These are phyloP conservation scores for Pythium vanterpoolii DNA, from an alignment of 352 stramenopile genomes.

Conservation along the genomic window DNA sequence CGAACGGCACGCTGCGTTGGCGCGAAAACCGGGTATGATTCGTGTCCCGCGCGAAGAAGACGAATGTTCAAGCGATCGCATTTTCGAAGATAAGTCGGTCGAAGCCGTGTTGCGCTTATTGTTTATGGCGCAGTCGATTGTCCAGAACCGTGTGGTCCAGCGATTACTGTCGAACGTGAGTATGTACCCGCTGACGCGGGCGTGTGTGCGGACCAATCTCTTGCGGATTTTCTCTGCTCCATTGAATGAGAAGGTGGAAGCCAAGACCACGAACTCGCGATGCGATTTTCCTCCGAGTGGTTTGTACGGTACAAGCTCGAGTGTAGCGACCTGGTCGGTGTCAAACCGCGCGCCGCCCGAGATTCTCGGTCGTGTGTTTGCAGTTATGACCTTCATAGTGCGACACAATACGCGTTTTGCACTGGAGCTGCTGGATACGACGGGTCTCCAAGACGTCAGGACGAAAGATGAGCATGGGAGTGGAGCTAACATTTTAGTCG, in stretches of 20 bases:
- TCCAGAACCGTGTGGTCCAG: constrained; percentile 82
- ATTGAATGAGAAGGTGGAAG: constrained; percentile 9
- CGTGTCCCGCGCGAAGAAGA: constrained; percentile 74
- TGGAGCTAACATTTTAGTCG: constrained; percentile 53
- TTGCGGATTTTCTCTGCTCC: constrained; percentile 42
- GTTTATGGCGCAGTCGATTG: constrained; percentile 77
- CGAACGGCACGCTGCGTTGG: constrained; percentile 17
- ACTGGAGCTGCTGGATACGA: constrained; percentile 71
- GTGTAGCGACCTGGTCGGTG: background rate
- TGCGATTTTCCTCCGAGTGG: constrained; percentile 55
- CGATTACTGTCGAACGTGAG: constrained; percentile 77
- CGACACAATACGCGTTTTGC: constrained; percentile 92
- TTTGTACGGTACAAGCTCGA: constrained; percentile 50
- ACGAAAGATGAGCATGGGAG: background rate
- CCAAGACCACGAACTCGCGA: background rate
- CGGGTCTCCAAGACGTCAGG: background rate
- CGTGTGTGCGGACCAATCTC: constrained; percentile 55
- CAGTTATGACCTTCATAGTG: constrained; percentile 81
- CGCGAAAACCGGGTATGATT: constrained; percentile 48
- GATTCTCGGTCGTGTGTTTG: constrained; percentile 87
- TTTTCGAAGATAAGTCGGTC: constrained; percentile 67
- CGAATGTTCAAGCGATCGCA: constrained; percentile 50
- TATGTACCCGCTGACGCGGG: constrained; percentile 68
- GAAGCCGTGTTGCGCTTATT: constrained; percentile 65
- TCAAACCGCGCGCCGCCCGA: constrained; percentile 64